phyloP scores from a whole-genome alignment of 2,329 filamentous ascomycete genomes.

The Fusarium miscanthi region DNA sequence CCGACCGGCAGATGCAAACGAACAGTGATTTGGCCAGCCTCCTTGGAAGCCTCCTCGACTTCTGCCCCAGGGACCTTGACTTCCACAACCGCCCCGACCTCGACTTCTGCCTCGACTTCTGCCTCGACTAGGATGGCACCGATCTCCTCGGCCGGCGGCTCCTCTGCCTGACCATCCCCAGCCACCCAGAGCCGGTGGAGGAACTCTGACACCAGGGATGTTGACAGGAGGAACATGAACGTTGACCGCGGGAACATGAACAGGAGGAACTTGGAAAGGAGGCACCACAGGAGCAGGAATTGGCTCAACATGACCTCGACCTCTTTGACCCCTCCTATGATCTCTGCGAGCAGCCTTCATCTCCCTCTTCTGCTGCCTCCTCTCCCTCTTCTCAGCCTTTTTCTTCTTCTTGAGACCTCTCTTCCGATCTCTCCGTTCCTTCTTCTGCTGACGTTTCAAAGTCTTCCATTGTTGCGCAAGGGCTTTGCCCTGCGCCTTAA shows the following conservation, averaged over 20 bases:
- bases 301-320: slow-evolving; percentile 14
- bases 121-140: background rate
- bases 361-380: slow-evolving; percentile 47
- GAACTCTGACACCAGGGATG: slow-evolving; percentile 6
- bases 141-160: slow-evolving; percentile 13
- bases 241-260: slow-evolving; percentile 1
- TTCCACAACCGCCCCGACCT: slow-evolving; percentile 25
- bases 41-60: slow-evolving; percentile 12
- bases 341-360: slow-evolving; percentile 47
- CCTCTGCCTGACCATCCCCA: slow-evolving; percentile 24
- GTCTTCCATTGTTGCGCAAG: slow-evolving; percentile 57
- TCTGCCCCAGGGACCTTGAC: slow-evolving; percentile 11
- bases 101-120: slow-evolving; percentile 9
- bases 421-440: slow-evolving; percentile 47
- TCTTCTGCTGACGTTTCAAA: slow-evolving; percentile 48
- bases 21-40: slow-evolving; percentile 5
- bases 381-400: slow-evolving; percentile 50
- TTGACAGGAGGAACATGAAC: slow-evolving; percentile 6
- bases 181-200: slow-evolving; percentile 2
- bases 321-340: slow-evolving; percentile 37
- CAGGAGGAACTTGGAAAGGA: slow-evolving; percentile 7
- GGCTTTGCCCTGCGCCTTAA: slow-evolving; percentile 58
- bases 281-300: slow-evolving; percentile 10
- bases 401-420: slow-evolving; percentile 45
- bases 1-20: slow-evolving; percentile 16